Evolutionary conservation across 805 yeast species (phyloP), one percentile per base, ranked within the genome.

Genomic region (Groenewaldozyma salmanticensis): DNA sequence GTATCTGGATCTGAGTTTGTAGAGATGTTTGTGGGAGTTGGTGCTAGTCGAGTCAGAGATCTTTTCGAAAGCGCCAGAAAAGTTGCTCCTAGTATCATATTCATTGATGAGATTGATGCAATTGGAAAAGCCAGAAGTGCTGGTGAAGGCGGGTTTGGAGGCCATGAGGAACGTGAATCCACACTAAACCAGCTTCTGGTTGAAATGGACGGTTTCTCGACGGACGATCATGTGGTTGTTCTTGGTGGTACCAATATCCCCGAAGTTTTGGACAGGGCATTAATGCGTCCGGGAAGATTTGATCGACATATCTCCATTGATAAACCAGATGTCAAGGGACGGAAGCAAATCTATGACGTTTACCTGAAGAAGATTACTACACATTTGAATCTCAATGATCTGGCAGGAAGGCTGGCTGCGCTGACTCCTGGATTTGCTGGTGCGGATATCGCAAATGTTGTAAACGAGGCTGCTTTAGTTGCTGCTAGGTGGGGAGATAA

Each of bases 21-120:
- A 11, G 97, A 90, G 61, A 92, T 90, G 97, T 92, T 87, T 68
- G 97, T 88, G 22, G 98, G 98, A 70, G 96, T 90, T 19, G 98
- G 98, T 67, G 97, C 98, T 1, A 82, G 95, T 15, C 77, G 98
- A 61, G 98, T 92, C 21, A 87, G 98, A 60, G 98, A 92, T 61
- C 68, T 92, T 53, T 92, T 92, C 67, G 75, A 80, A 48, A 82
- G 84, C 21, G 98, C 98, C 1, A 74, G 97, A 55, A 85, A 84
- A 58, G 77, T 81, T 62, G 95, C 98, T 0, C 99, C 99, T 13
- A 72, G 94, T 27, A 92, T 92, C 55, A 77, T 92, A n/a, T 94
- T 92, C 53, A 88, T 92, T 38, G 99, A 92, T 68, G 99, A 92
- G 66, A 92, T 92, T 48, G 99, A 92, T 69, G 99, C 99, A n/a